phyloP scores from a whole-genome alignment of 2,329 filamentous ascomycete genomes.

The Ilyonectria sp. region DNA sequence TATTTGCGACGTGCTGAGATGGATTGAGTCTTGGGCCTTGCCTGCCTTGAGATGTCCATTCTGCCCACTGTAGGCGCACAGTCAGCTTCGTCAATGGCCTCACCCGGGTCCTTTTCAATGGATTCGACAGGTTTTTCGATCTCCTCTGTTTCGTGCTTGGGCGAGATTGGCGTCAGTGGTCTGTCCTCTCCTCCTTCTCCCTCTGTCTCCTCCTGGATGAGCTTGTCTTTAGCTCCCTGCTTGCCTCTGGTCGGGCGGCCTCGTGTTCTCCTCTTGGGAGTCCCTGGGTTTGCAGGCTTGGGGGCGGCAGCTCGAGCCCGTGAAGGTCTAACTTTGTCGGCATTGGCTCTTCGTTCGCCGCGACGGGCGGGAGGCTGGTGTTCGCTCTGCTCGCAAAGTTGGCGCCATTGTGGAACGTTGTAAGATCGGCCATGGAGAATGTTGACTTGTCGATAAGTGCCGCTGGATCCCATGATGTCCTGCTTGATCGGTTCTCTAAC shows the following conservation, averaged over 20 bases:
- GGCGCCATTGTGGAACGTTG: slow-evolving; percentile 96
- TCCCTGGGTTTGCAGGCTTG: slow-evolving; percentile 51
- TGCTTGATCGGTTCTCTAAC: slow-evolving; percentile 98
- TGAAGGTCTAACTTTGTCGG: slow-evolving; percentile 65
- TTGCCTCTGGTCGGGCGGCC: slow-evolving; percentile 57
- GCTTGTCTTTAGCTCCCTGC: slow-evolving; percentile 52
- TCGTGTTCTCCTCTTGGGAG: slow-evolving; percentile 58
- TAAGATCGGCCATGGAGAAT: slow-evolving; percentile 97
- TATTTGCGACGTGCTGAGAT: slow-evolving; percentile 91
- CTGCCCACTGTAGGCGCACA: slow-evolving; percentile 55
- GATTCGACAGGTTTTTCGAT: slow-evolving; percentile 60
- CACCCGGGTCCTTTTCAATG: slow-evolving; percentile 64
- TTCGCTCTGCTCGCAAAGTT: slow-evolving; percentile 93
- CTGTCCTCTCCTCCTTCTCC: slow-evolving; percentile 64
- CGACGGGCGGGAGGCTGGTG: slow-evolving; percentile 94
- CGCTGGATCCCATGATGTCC: slow-evolving; percentile 96
- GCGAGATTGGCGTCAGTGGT: slow-evolving; percentile 73
- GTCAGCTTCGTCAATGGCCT: slow-evolving; percentile 64
- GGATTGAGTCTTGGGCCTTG: slow-evolving; percentile 77
- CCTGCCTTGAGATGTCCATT: slow-evolving; percentile 65
- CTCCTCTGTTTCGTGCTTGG: slow-evolving; percentile 57
- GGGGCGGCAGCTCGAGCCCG: slow-evolving; percentile 56
- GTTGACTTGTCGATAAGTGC: slow-evolving; percentile 96
- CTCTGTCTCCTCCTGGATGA: slow-evolving; percentile 55
- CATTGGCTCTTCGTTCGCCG: slow-evolving; percentile 81